Base-by-base conservation (phyloP, 768 basidiomycete genomes). In the Lactarius psammicola region DNA sequence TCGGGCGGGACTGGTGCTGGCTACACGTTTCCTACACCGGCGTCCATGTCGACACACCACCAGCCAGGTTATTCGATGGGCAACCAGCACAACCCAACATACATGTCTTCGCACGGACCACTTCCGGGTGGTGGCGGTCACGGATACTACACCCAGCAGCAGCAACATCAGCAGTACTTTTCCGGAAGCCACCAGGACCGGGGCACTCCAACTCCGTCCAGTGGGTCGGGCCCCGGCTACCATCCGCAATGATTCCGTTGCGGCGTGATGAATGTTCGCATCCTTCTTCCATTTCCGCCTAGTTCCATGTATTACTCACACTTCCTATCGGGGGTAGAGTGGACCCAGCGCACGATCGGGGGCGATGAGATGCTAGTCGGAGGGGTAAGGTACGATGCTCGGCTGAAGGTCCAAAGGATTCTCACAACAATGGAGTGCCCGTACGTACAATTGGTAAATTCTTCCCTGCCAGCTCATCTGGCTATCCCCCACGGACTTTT, bases 201-300 rank as follows among this genome's bases (percentile, higher is more conserved):
- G 44, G 58, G 61, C 38, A 65, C 69, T n/a, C 74, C 72, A 53
- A 75, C 75, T 55, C 73, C 72, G 55, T 74, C 71, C 61, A 75
- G 72, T 40, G 70, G 70, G 60, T 73, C 75, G 34, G 75, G 75
- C 2, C 74, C 75, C 36, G 75, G 76, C 23, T 76, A 75, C 71
- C 74, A 70, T 31, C 75, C 75, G 68, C 76, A 76, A 68, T 76
- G 68, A 59, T 38, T 57, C 59, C 54, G 49, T 53, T 60, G 59
- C 61, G 56, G 59, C 60, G 62, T 60, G 59, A 59, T 64, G 53
- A 65, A 59, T 65, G 58, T 46, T 63, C 36, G 42, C 65, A 53
- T 49, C 33, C 54, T 62, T 70, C 51, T 59, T 66, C 60, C 66
- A 67, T 67, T 63, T 63, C 58, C 59, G 55, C 58, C 57, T 46